These are phyloP conservation scores for Edaphochlamys debaryana DNA, from an alignment of 139 green algal genomes.

Conservation along the genomic window DNA sequence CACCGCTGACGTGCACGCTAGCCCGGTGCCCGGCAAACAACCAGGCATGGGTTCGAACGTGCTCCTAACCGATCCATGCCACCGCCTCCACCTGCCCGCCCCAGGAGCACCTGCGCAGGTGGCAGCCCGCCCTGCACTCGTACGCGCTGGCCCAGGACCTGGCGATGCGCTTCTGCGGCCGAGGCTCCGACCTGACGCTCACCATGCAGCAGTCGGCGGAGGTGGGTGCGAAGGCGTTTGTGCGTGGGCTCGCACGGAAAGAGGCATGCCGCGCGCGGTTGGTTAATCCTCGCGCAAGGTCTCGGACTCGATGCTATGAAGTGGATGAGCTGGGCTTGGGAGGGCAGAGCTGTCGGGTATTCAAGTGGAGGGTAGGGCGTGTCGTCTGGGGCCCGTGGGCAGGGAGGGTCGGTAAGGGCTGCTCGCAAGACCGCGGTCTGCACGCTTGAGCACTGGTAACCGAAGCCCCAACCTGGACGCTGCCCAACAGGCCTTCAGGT, in stretches of 20 bases:
- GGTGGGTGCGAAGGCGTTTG: background rate
- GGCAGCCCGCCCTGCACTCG: slow-evolving; percentile 6
- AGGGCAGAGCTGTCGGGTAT: too few species aligned
- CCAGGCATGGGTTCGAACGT: too few species aligned
- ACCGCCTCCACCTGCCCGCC: too few species aligned
- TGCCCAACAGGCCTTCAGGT: slow-evolving; percentile 9
- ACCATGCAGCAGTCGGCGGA: slow-evolving; percentile 34
- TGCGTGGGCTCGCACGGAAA: too few species aligned
- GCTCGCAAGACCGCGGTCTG: too few species aligned
- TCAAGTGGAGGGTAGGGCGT: background rate
- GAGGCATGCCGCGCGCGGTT: background rate
- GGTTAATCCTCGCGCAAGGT: too few species aligned
- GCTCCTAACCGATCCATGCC: too few species aligned
- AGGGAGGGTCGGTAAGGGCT: too few species aligned
- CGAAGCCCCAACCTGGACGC: too few species aligned
- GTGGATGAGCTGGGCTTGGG: background rate
- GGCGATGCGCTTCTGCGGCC: slow-evolving; percentile 18
- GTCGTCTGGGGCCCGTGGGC: background rate
- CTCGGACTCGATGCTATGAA: background rate
- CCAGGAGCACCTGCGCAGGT: slow-evolving; percentile 42
- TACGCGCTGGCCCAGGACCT: slow-evolving; percentile 28
- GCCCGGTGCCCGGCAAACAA: too few species aligned
- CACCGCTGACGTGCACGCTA: too few species aligned
- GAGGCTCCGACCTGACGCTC: slow-evolving; percentile 13
- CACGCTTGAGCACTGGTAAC: too few species aligned